These are phyloP conservation scores for Excoecaria agallocha DNA, from an alignment of 345 rosid genomes.

Conservation along the genomic window DNA sequence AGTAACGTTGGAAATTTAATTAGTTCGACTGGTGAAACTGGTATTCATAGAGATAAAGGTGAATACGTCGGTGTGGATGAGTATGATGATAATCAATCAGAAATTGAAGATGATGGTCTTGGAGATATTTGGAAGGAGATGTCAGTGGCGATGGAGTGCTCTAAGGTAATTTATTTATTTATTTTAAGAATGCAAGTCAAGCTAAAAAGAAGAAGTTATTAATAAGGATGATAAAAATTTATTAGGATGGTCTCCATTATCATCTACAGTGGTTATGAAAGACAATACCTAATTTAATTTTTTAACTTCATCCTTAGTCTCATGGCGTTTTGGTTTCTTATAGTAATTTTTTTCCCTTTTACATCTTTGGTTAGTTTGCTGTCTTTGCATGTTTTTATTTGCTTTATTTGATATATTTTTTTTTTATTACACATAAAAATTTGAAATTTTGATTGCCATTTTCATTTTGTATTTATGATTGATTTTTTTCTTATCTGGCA, in stretches of 20 bases:
- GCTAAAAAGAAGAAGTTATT: background rate
- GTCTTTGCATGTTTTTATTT: background rate
- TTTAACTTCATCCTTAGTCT: background rate
- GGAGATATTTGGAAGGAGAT: constrained; percentile 87
- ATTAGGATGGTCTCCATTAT: background rate
- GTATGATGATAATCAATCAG: constrained; percentile 37
- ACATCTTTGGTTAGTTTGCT: background rate
- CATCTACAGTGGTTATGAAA: background rate
- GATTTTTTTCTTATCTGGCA: constrained; percentile 29
- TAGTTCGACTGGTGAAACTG: constrained; percentile 19
- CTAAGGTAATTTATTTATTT: constrained; percentile 57
- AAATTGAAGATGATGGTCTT: constrained; percentile 58
- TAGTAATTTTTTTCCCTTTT: background rate
- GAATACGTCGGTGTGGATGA: constrained; percentile 61
- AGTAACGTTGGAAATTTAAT: constrained; percentile 21
- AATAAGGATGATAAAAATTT: too few species aligned
- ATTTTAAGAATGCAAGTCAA: background rate
- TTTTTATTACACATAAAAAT: background rate
- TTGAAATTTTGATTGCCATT: background rate
- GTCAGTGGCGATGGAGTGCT: constrained; percentile 62
- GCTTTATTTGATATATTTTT: background rate
- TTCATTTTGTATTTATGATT: constrained; percentile 6
- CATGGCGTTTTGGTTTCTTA: background rate
- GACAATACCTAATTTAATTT: background rate
- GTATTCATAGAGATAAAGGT: constrained; percentile 49